These are phyloP conservation scores for Effrenium voratum DNA, from an alignment of 73 alveolate species.

Conservation along the genomic window DNA sequence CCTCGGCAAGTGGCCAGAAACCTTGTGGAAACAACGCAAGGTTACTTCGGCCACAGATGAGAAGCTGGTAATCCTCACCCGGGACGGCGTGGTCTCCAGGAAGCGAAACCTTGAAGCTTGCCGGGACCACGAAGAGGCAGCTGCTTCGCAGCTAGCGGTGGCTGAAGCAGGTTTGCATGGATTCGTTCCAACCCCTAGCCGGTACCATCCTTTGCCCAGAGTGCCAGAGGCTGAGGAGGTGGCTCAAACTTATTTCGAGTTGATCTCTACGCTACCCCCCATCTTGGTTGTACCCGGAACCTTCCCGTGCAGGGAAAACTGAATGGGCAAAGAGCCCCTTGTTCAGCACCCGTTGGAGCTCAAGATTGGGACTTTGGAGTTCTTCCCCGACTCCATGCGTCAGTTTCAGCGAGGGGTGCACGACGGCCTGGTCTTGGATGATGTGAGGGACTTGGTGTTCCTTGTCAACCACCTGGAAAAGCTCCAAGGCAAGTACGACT, in stretches of 20 bases:
- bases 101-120: no score
- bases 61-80: no score
- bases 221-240: no score
- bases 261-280: no score
- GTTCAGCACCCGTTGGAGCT: neutral
- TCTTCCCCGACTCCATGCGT: neutral
- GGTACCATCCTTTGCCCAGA: no score
- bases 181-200: no score
- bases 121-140: no score
- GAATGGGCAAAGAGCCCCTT: neutral
- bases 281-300: no score
- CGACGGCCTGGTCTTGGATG: neutral
- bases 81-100: no score
- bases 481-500: neutral
- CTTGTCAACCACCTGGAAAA: neutral
- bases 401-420: neutral
- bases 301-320: conserved; percentile 1
- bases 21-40: neutral
- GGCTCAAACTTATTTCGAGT: no score
- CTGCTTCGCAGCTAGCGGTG: no score
- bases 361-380: neutral
- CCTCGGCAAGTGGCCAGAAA: neutral
- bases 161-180: no score
- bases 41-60: neutral
- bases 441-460: neutral